These are phyloP conservation scores for Cyphellophora attinorum DNA, from an alignment of 2,329 filamentous ascomycete species.

Conservation along the genomic window DNA sequence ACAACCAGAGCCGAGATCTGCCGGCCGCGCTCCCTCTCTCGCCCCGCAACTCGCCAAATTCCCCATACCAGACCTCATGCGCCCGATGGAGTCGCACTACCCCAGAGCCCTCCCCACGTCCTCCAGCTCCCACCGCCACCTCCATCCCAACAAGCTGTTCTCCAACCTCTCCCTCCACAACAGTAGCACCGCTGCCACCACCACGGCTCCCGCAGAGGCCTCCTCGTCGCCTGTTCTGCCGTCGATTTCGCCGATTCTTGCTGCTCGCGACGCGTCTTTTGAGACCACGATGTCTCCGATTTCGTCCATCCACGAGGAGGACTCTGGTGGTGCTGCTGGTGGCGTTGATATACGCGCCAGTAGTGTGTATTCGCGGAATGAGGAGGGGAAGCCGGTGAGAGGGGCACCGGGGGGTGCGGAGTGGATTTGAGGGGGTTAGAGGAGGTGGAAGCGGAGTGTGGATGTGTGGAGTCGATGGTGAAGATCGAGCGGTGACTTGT, in stretches of 20 bases:
- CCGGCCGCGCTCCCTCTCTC: constrained; percentile 14
- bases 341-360: constrained; percentile 6
- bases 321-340: too few relatives aligned
- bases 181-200: too few relatives aligned
- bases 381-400: constrained; percentile 1
- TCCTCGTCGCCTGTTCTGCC: too few relatives aligned
- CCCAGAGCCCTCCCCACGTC: constrained; percentile 10
- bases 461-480: too few relatives aligned
- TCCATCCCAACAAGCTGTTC: constrained; percentile 3
- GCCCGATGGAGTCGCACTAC: constrained; percentile 3
- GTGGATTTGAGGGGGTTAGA: constrained; percentile 9
- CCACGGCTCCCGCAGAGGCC: too few relatives aligned
- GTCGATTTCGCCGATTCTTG: too few relatives aligned
- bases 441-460: too few relatives aligned
- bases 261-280: too few relatives aligned
- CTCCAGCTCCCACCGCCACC: constrained; percentile 13
- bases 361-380: constrained; percentile 16
- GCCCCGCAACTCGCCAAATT: constrained; percentile 14
- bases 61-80: constrained; percentile 10
- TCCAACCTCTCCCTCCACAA: too few relatives aligned
- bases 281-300: too few relatives aligned
- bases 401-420: constrained; percentile 10
- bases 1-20: constrained; percentile 10
- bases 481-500: too few relatives aligned
- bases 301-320: too few relatives aligned